Conservation (phyloP, 352 stramenopile species). For the Plasmopara muralis region DNA sequence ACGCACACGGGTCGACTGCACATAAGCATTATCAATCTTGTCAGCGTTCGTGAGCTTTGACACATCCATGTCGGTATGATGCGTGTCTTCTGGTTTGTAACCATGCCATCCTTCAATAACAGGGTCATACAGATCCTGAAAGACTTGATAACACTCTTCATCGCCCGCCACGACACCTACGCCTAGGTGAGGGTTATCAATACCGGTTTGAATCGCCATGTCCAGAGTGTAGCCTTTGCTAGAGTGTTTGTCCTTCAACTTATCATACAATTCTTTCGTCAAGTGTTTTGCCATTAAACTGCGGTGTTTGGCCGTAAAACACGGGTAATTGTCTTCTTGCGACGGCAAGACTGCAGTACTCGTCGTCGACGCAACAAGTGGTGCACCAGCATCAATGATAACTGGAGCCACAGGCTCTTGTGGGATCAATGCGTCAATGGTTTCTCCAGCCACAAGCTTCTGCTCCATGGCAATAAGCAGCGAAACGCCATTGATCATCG, state of each 20-base stretch:
- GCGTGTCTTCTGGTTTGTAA: no score
- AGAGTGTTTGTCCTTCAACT: constrained; percentile 67
- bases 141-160: no score
- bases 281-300: constrained; percentile 85
- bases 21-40: constrained; percentile 38
- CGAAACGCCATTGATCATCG: constrained; percentile 89
- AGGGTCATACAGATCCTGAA: no score
- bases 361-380: constrained; percentile 30
- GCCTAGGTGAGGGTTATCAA: no score
- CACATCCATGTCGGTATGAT: no score
- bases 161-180: no score
- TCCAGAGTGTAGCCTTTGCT: constrained; percentile 81
- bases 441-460: constrained; percentile 60
- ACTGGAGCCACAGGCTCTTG: constrained; percentile 43
- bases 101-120: no score
- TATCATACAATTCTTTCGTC: constrained; percentile 71
- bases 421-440: constrained; percentile 64
- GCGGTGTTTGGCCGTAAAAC: constrained; percentile 77
- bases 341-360: constrained; percentile 55
- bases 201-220: constrained; percentile 76
- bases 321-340: constrained; percentile 63
- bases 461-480: constrained; percentile 89
- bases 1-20: constrained; percentile 89
- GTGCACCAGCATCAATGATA: constrained; percentile 52
- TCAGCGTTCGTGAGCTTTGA: no score